Evolutionary conservation across 2,329 filamentous ascomycete genomes (phyloP).

Genomic region (Biscogniauxia mediterranea): DNA sequence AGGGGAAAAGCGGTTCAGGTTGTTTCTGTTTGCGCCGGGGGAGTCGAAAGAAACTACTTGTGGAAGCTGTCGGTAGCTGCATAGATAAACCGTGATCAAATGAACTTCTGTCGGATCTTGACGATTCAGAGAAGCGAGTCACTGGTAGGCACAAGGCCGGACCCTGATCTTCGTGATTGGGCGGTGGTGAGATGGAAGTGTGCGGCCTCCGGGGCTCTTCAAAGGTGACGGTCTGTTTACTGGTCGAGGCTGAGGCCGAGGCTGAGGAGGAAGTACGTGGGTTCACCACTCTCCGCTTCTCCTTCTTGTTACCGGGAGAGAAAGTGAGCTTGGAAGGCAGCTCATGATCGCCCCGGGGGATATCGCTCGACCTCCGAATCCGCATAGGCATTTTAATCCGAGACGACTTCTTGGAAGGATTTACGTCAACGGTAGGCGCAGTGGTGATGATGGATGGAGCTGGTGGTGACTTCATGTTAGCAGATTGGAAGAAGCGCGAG

Average conservation of each 20-base stretch:
- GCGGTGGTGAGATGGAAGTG: conserved; percentile 45
- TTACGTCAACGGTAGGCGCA: conserved; percentile 71
- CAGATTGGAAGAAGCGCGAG: neutral
- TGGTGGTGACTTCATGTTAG: conserved; percentile 34
- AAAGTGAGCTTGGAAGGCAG: conserved; percentile 16
- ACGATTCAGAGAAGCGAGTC: conserved; percentile 77
- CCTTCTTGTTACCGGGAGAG: conserved; percentile 33
- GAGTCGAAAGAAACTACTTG: conserved; percentile 77
- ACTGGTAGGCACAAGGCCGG: conserved; percentile 63
- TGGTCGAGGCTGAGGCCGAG: conserved; percentile 26
- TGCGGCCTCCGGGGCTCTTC: conserved; percentile 51
- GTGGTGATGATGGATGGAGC: conserved; percentile 84
- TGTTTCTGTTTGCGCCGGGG: conserved; percentile 74
- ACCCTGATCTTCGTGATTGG: conserved; percentile 60
- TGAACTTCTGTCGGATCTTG: conserved; percentile 81
- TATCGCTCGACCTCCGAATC: conserved; percentile 52
- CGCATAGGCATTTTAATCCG: conserved; percentile 54
- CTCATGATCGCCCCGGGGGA: conserved; percentile 38
- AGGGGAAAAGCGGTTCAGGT: conserved; percentile 75
- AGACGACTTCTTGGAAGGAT: conserved; percentile 52
- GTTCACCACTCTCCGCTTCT: conserved; percentile 41
- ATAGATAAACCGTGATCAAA: conserved; percentile 59
- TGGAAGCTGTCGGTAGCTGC: conserved; percentile 58
- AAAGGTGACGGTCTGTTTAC: conserved; percentile 52
- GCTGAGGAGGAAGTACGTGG: conserved; percentile 37